Evolutionary conservation across 495 filamentous ascomycete species (phyloP).

Genomic region (Lepraria neglecta): DNA sequence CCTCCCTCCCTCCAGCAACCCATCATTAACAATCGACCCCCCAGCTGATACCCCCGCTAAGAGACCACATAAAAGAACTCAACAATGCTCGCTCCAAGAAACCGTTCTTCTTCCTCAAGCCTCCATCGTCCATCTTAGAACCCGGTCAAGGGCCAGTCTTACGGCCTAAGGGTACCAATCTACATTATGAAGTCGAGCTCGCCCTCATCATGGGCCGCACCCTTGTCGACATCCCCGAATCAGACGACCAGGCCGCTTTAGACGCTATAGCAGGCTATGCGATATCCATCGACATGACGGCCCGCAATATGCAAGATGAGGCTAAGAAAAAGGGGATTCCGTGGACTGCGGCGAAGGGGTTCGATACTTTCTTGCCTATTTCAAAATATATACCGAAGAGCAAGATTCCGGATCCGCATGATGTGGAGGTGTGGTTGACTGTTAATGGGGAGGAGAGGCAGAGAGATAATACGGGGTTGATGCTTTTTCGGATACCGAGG

Average conservation of each 20-base stretch:
- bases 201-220: slow-evolving; percentile 77
- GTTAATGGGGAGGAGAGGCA: slow-evolving; percentile 72
- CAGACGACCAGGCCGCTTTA: slow-evolving; percentile 47
- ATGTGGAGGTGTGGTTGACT: slow-evolving; percentile 72
- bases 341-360: slow-evolving; percentile 92
- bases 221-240: slow-evolving; percentile 62
- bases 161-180: slow-evolving; percentile 67
- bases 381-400: slow-evolving; percentile 69
- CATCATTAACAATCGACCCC: slow-evolving; percentile 15
- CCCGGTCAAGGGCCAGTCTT: slow-evolving; percentile 77
- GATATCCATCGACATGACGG: slow-evolving; percentile 88
- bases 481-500: slow-evolving; percentile 86
- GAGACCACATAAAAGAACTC: slow-evolving; percentile 91
- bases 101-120: slow-evolving; percentile 99
- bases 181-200: slow-evolving; percentile 96
- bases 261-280: slow-evolving; percentile 61
- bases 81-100: slow-evolving; percentile 78
- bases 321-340: slow-evolving; percentile 96
- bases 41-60: slow-evolving; percentile 33
- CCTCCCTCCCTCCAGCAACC: slow-evolving; percentile 11
- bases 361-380: slow-evolving; percentile 92
- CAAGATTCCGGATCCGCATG: slow-evolving; percentile 76
- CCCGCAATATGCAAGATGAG: slow-evolving; percentile 85
- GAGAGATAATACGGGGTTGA: slow-evolving; percentile 77
- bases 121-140: slow-evolving; percentile 69